Evolutionary conservation across 2,329 filamentous ascomycete genomes (phyloP), one percentile per base, ranked within the genome.

Genomic region (Chrysoporthe puriensis): DNA sequence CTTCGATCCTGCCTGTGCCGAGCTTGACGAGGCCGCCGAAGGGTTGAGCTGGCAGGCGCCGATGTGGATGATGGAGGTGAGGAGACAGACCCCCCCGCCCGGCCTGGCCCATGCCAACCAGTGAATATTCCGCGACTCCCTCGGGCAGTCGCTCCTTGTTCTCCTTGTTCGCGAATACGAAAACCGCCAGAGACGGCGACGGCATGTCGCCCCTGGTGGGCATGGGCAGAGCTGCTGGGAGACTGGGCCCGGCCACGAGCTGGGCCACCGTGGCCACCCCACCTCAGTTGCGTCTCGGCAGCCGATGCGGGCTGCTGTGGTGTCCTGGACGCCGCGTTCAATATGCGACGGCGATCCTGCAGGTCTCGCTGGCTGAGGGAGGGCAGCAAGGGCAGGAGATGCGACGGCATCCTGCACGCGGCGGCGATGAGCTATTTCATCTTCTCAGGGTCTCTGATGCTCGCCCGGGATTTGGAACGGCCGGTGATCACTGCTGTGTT

Each of bases 401-500:
- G 26, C 26, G 21, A 54, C 26, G 5, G 2, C 13, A 40, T 40
- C 36, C 36, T 40, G 36, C 36, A 26, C 4, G 36, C 9, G 36
- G 36, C 36, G 36, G 36, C 36, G 36, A 6, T 40, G 36, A 9
- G 6, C 36, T 9, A 2, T 1, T 7, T 7, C 3, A 21, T 54
- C 32, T 16, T 16, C 32, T 54, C 50, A 54, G 50, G 50, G 50
- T 32, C 50, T 54, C 11, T 32, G 21, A 54, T 32, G 50, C 50
- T 21, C 26, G 16, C 2, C 26, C 21, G 26, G 50, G 50, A 11
- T 54, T 32, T 54, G 50, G 26, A 32, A 54, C 13, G 32, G 50
- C 50, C 32, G 50, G 13, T 54, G 50, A 54, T 54, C 50, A 16
- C 50, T 54, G 9, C 50, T 54, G 50, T 54, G 21, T 54, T 54